A percentile compares a stretch with the other conserved stretches of the same genome.
Conservation (phyloP, 176 grass and related monocot genomes). For the Oryza coarctata region DNA sequence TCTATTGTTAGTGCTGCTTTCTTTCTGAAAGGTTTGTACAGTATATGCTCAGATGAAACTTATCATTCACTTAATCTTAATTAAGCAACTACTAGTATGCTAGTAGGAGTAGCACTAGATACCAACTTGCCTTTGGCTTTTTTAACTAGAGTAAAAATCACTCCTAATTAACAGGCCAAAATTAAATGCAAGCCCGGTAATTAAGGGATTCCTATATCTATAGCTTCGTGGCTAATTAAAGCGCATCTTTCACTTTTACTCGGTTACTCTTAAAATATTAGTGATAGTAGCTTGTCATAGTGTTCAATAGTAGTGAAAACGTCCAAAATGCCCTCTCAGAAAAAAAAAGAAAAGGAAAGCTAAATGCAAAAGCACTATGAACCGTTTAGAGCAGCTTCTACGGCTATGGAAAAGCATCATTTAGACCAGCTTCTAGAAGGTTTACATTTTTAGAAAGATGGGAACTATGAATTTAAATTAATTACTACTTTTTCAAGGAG, state of each 20-base stretch:
- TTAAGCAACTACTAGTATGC: background rate
- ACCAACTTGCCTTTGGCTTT: background rate
- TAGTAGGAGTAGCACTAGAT: background rate
- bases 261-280: conserved; percentile 18
- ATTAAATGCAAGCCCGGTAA: background rate
- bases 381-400: background rate
- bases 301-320: background rate
- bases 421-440: conserved; percentile 24
- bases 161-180: background rate
- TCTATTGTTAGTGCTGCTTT: conserved; percentile 34
- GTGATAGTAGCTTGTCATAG: background rate
- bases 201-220: conserved; percentile 19
- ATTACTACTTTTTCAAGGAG: background rate
- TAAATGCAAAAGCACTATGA: background rate
- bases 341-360: background rate
- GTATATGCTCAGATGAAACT: conserved; percentile 6
- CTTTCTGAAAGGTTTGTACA: conserved; percentile 16
- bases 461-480: background rate
- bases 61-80: background rate
- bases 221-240: conserved; percentile 19
- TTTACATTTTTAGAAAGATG: background rate
- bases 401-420: background rate
- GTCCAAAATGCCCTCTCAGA: background rate
- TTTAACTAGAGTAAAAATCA: conserved; percentile 20
- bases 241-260: conserved; percentile 24